Conservation (phyloP, 106 monocot species). For the Dendrobium huoshanense region DNA sequence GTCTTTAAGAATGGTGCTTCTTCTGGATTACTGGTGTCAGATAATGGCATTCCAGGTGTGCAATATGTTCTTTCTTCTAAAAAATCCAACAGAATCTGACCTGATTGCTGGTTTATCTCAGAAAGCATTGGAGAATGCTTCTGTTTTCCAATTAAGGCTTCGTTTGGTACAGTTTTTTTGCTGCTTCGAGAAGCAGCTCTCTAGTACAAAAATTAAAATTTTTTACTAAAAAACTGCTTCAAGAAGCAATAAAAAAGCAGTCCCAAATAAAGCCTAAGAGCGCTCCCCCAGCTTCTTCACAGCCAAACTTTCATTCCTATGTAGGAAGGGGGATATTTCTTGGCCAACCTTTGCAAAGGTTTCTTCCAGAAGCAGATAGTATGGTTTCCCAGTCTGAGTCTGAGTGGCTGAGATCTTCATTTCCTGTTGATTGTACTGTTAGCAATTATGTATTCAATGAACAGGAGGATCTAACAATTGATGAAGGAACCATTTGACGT, state of each 20-base stretch:
- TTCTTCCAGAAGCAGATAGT: conserved; percentile 42
- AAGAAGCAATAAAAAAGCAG: no score
- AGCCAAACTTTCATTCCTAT: conserved; percentile 18
- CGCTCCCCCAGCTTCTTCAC: not conserved
- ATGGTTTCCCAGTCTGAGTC: conserved; percentile 23
- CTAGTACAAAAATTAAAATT: no score
- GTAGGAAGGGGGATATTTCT: conserved; percentile 6
- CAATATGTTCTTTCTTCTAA: conserved; percentile 21
- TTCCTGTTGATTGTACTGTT: conserved; percentile 21
- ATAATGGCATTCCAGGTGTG: conserved; percentile 21
- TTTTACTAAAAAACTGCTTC: no score
- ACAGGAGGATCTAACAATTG: conserved; percentile 36
- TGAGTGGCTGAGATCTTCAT: conserved; percentile 33
- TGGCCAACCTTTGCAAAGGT: conserved; percentile 23
- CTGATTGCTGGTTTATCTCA: conserved; percentile 11
- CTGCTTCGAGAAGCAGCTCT: no score
- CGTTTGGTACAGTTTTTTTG: no score
- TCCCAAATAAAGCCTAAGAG: conserved; percentile 1
- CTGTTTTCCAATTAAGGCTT: conserved; percentile 8
- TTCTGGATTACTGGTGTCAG: conserved; percentile 29
- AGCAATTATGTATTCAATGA: conserved; percentile 28
- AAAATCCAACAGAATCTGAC: conserved; percentile 25
- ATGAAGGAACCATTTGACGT: conserved; percentile 43
- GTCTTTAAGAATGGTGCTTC: conserved; percentile 29
- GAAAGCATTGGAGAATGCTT: conserved; percentile 11